A percentile compares a stretch with the other conserved stretches of the same genome.
These are phyloP conservation scores for Globisporangium yorkense DNA, from an alignment of 352 stramenopile genomes.

Conservation along the genomic window DNA sequence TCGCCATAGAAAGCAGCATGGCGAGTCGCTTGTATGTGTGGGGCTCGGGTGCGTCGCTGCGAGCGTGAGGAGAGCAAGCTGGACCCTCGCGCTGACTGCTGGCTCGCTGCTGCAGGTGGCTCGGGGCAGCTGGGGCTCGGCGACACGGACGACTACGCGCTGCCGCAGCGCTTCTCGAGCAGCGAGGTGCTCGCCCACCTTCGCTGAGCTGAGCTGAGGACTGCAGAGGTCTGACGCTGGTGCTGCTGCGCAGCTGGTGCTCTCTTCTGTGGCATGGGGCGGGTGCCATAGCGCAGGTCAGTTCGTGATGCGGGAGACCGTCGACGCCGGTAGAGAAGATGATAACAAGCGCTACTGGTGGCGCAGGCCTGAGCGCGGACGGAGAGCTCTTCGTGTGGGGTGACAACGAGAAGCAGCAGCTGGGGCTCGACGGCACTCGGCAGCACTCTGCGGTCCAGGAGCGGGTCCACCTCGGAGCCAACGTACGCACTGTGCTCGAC, in stretches of 20 bases:
- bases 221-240: neutral
- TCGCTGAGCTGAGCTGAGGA: neutral
- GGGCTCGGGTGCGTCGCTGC: constrained; percentile 4
- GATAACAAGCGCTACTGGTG: neutral
- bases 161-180: constrained; percentile 38
- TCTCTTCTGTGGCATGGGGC: constrained; percentile 39
- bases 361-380: constrained; percentile 18
- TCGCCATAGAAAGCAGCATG: no score
- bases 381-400: constrained; percentile 65
- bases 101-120: constrained; percentile 26
- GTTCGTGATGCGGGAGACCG: neutral
- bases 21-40: constrained; percentile 24
- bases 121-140: constrained; percentile 61
- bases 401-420: constrained; percentile 48
- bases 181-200: neutral
- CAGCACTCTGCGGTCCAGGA: neutral
- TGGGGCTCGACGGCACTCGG: constrained; percentile 16
- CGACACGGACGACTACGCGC: constrained; percentile 40
- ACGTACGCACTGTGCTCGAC: neutral
- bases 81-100: neutral
- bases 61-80: neutral
- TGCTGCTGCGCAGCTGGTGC: constrained; percentile 11
- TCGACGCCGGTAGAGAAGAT: neutral
- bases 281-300: constrained; percentile 71
- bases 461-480: neutral